Evolutionary conservation across 1,284 basidiomycete species (phyloP), one percentile per base, ranked within the genome.

Genomic region (Cutaneotrichosporon dermatis): DNA sequence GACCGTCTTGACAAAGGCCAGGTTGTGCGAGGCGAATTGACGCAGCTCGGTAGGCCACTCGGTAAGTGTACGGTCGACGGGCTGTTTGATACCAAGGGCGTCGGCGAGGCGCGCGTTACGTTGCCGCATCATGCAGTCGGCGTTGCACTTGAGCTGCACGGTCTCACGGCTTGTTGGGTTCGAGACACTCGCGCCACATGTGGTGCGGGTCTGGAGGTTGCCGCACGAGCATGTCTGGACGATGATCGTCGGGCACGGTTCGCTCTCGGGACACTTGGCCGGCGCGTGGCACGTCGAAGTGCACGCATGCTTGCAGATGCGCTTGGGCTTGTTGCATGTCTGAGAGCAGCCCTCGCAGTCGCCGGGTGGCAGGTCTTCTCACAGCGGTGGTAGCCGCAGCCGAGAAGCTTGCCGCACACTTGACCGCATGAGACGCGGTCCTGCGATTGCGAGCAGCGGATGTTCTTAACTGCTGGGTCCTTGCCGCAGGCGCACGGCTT

Each of bases 401-500:
- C 77, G 39, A 94, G 79, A 4, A 88, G 79, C 63, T 86, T 87
- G 63, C 88, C 90, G 73, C 93, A 96, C 1, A 81, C 73, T 43
- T 80, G 83, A 4, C 92, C 92, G 73, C 92, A 97, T 0, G 84
- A 87, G 2, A 96, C 87, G 64, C 86, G 88, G 67, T 88, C 87
- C 57, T 68, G 66, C 37, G 59, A 55, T 66, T 88, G 84, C 4
- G 90, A 89, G 75, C 92, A 96, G 43, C 85, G 81, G 4, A 81
- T 71, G 64, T 81, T 79, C 66, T 79, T 77, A 56, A 78, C 74
- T 0, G 66, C 81, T 40, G 77, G 79, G 69, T 87, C 88, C 83
- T 93, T 94, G 10, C 90, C 90, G 71, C 93, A 97, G 0, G 89
- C 89, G 71, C 93, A 97, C 2, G 75, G 69, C 74, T 91, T 92